These are phyloP conservation scores for Sinapis alba DNA, from an alignment of 441 rosid species.

Conservation along the genomic window DNA sequence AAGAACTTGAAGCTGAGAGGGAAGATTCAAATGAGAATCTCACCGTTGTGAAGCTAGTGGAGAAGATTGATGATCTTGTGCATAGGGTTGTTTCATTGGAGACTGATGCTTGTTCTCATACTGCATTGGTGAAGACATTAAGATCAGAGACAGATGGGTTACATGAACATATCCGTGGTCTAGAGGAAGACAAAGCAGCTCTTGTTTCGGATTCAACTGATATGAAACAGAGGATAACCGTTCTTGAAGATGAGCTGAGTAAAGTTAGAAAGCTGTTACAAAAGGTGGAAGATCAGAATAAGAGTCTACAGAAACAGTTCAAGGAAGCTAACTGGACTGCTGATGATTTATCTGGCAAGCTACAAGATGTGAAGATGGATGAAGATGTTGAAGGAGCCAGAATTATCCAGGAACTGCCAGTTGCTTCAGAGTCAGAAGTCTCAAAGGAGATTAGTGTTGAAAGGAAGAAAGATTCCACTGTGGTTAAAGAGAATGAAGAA, in stretches of 20 bases:
- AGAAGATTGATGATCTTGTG: constrained; percentile 75
- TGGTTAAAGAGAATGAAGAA: constrained; percentile 18
- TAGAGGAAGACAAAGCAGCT: constrained; percentile 64
- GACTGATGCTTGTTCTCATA: constrained; percentile 60
- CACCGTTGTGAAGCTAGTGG: constrained; percentile 61
- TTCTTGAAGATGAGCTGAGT: constrained; percentile 62
- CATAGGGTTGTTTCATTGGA: constrained; percentile 68
- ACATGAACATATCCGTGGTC: constrained; percentile 51
- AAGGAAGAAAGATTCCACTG: constrained; percentile 25
- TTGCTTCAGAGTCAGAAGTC: constrained; percentile 36
- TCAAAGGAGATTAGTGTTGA: constrained; percentile 23
- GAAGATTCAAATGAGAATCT: constrained; percentile 38
- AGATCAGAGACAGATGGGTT: constrained; percentile 60
- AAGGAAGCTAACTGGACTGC: constrained; percentile 51
- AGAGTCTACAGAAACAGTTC: constrained; percentile 53
- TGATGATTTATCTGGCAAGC: constrained; percentile 58
- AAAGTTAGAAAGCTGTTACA: constrained; percentile 54
- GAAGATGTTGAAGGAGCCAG: constrained; percentile 47
- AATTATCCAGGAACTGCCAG: constrained; percentile 38
- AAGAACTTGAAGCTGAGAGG: constrained; percentile 36
- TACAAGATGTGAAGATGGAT: constrained; percentile 55
- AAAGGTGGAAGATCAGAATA: constrained; percentile 51
- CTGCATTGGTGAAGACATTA: constrained; percentile 57
- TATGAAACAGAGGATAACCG: constrained; percentile 48
- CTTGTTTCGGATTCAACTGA: constrained; percentile 49